Conservation (phyloP, 345 rosid species). For the Syzygium oleosum region DNA sequence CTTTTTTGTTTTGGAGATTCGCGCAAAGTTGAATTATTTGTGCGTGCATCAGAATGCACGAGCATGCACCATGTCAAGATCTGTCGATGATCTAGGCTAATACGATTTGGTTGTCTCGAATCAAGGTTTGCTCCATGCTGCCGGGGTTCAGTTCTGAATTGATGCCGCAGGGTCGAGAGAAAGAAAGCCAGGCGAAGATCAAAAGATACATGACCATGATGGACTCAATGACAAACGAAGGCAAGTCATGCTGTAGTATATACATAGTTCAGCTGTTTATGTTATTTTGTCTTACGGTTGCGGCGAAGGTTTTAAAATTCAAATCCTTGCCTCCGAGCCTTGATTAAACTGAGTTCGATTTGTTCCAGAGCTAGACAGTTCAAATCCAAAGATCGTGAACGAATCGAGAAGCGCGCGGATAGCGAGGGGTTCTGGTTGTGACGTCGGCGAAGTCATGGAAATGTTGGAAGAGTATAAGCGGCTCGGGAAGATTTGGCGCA, state of each 20-base stretch:
- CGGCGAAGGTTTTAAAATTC: not conserved
- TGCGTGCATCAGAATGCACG: not conserved
- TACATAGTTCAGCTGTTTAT: not conserved
- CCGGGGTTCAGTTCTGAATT: slow-evolving; percentile 80
- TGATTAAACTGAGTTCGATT: not conserved
- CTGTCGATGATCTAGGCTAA: not conserved
- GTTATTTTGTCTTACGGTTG: not conserved
- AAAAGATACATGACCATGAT: slow-evolving; percentile 96
- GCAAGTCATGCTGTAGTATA: slow-evolving; percentile 10
- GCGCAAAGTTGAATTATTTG: not conserved
- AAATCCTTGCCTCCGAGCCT: not conserved
- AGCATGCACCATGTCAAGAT: not conserved
- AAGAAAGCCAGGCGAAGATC: slow-evolving; percentile 89
- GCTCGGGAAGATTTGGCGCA: slow-evolving; percentile 74
- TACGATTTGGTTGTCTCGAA: not conserved
- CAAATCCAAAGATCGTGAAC: slow-evolving; percentile 68
- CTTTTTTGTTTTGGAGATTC: not conserved
- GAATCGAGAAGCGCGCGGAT: slow-evolving; percentile 70
- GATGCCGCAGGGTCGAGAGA: slow-evolving; percentile 92
- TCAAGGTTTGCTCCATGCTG: slow-evolving; percentile 79
- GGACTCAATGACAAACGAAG: slow-evolving; percentile 98
- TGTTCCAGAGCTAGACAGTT: slow-evolving; percentile 70
- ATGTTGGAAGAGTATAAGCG: slow-evolving; percentile 88
- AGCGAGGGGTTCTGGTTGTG: slow-evolving; percentile 87
- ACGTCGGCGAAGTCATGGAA: slow-evolving; percentile 66